phyloP scores from a whole-genome alignment of 768 basidiomycete genomes.

The Boletus edulis region DNA sequence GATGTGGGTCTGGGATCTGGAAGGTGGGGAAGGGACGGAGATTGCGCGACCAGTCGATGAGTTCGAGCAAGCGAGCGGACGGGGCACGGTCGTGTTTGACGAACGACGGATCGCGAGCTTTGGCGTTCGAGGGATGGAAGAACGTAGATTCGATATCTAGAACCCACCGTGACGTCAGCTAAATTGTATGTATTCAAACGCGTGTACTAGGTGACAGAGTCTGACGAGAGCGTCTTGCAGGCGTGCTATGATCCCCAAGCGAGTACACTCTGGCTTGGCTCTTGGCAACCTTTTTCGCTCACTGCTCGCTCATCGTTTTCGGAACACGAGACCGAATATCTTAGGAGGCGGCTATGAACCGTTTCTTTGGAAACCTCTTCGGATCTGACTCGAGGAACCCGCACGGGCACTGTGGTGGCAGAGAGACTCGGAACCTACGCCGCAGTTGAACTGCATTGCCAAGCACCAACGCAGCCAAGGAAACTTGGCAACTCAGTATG shows the following conservation, averaged over 20 bases:
- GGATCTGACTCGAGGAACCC: too few species aligned
- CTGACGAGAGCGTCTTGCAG: too few species aligned
- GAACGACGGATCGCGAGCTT: constrained; percentile 67
- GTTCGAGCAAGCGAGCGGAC: constrained; percentile 23
- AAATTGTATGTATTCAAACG: not conserved
- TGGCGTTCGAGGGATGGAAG: constrained; percentile 30
- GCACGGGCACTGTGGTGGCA: too few species aligned
- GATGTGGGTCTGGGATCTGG: constrained; percentile 87
- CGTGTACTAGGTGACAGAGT: too few species aligned
- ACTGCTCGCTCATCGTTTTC: too few species aligned
- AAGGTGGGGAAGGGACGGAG: constrained; percentile 44
- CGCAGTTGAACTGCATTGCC: not conserved
- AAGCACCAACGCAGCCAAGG: not conserved
- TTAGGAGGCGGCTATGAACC: not conserved
- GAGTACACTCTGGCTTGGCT: constrained; percentile 7
- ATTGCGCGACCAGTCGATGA: constrained; percentile 34
- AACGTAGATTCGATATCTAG: constrained; percentile 36
- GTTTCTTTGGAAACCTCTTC: too few species aligned
- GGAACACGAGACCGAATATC: too few species aligned
- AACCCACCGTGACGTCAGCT: not conserved
- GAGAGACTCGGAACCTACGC: not conserved
- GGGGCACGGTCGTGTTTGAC: constrained; percentile 64
- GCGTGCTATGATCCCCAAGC: not conserved
- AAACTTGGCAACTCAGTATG: not conserved
- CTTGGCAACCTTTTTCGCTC: constrained; percentile 6